These are phyloP conservation scores for Mucor irregularis DNA, from an alignment of 371 early-diverging fungal species.

Conservation along the genomic window DNA sequence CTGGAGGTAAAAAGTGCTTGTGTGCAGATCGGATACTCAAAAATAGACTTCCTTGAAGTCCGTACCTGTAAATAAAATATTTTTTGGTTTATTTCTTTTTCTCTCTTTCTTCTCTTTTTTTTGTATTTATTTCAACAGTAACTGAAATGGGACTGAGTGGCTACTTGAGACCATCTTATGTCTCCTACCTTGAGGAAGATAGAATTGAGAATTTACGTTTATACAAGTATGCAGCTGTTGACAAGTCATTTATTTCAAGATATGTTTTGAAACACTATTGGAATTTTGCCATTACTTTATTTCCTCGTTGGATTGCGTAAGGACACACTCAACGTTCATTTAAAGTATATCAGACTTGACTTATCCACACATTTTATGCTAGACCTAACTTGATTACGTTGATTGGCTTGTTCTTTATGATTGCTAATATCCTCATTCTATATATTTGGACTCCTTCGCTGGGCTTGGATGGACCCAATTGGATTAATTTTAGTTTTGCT, in stretches of 20 bases:
- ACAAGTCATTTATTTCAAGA: slow-evolving; percentile 84
- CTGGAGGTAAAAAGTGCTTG: too few relatives aligned
- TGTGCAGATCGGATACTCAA: too few relatives aligned
- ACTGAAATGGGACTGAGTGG: too few relatives aligned
- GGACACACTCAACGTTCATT: slow-evolving; percentile 21
- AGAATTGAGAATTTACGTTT: slow-evolving; percentile 74
- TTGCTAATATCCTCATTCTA: slow-evolving; percentile 76
- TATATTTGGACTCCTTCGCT: slow-evolving; percentile 77
- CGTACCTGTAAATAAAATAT: too few relatives aligned
- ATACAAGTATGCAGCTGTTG: slow-evolving; percentile 85
- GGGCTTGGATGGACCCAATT: slow-evolving; percentile 68
- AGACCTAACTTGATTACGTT: slow-evolving; percentile 99
- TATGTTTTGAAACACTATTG: slow-evolving; percentile 88
- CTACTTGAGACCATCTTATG: slow-evolving; percentile 16
- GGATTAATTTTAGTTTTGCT: slow-evolving; percentile 88
- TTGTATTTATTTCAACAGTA: neutral
- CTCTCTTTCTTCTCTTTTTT: neutral
- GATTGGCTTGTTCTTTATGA: slow-evolving; percentile 86
- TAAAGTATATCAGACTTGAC: neutral
- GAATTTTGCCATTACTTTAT: slow-evolving; percentile 83
- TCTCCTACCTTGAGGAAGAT: slow-evolving; percentile 40
- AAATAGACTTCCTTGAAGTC: too few relatives aligned
- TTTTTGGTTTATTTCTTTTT: neutral
- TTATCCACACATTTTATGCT: neutral
- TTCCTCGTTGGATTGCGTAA: slow-evolving; percentile 95